A percentile compares a stretch with the other conserved stretches of the same genome.
Conservation (phyloP, 2,329 filamentous ascomycete genomes). For the Aspergillus nomiae region DNA sequence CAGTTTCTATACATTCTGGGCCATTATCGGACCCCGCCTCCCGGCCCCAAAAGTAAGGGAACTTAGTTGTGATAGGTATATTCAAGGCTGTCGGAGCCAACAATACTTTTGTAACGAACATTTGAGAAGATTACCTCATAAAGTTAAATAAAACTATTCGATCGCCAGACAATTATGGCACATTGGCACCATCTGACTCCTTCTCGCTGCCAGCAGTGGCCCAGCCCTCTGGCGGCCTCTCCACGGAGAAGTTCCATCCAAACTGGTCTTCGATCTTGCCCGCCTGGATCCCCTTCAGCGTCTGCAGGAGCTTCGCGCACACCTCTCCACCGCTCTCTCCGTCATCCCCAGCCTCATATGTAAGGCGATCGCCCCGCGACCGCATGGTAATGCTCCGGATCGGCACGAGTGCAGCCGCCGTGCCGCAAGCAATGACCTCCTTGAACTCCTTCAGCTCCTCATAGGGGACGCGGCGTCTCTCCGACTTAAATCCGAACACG, state of each 20-base stretch:
- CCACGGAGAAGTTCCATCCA: constrained; percentile 64
- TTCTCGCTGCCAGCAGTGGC: constrained; percentile 23
- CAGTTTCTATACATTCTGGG: neutral
- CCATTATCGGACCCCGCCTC: neutral
- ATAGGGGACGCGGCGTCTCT: constrained; percentile 67
- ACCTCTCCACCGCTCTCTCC: constrained; percentile 62
- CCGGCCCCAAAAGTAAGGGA: neutral
- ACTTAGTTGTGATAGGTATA: neutral
- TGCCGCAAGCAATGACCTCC: constrained; percentile 90
- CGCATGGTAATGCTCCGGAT: constrained; percentile 85
- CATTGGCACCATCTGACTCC: constrained; percentile 27
- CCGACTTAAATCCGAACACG: constrained; percentile 81
- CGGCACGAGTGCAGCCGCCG: constrained; percentile 86
- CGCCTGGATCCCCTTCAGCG: constrained; percentile 82
- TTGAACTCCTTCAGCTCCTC: constrained; percentile 63
- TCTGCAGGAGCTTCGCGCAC: constrained; percentile 70
- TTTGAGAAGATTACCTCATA: neutral
- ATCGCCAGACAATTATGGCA: constrained; percentile 22
- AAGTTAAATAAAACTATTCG: neutral
- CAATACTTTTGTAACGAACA: neutral
- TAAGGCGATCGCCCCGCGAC: constrained; percentile 58
- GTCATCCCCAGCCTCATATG: constrained; percentile 49
- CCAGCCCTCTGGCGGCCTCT: constrained; percentile 36
- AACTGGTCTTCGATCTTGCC: constrained; percentile 77
- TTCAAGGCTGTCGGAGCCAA: neutral